Evolutionary conservation across 139 green algal genomes (phyloP).

Genomic region (Marvania coccoides): DNA sequence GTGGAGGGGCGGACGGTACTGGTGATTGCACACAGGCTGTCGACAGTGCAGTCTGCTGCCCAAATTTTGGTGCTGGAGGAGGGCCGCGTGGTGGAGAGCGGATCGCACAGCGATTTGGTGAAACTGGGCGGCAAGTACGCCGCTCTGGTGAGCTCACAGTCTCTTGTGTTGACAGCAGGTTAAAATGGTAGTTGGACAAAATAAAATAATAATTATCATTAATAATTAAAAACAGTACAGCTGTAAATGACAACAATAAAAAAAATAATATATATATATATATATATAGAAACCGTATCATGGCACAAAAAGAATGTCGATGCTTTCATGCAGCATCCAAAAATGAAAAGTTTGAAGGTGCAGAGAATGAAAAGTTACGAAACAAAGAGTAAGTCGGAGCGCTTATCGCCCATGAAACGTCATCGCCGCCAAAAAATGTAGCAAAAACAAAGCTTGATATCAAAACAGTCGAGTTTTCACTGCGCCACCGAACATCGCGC

Average conservation of each 20-base stretch:
- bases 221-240: no score
- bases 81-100: slow-evolving; percentile 35
- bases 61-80: slow-evolving; percentile 52
- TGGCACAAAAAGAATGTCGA: no score
- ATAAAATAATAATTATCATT: no score
- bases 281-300: no score
- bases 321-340: no score
- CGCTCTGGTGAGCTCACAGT: slow-evolving; percentile 32
- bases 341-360: no score
- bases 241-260: no score
- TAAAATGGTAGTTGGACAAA: no score
- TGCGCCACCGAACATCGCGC: neutral
- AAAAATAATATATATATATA: no score
- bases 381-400: neutral
- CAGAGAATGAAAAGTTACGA: neutral
- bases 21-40: slow-evolving; percentile 61
- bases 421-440: neutral
- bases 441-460: neutral
- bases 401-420: neutral
- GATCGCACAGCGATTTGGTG: slow-evolving; percentile 44
- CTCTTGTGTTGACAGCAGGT: no score
- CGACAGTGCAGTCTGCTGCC: slow-evolving; percentile 57
- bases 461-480: neutral
- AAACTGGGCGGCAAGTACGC: slow-evolving; percentile 27
- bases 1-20: slow-evolving; percentile 45